These are phyloP conservation scores for Fonsecaea pugnacius DNA, from an alignment of 2,329 filamentous ascomycete species.

Conservation along the genomic window DNA sequence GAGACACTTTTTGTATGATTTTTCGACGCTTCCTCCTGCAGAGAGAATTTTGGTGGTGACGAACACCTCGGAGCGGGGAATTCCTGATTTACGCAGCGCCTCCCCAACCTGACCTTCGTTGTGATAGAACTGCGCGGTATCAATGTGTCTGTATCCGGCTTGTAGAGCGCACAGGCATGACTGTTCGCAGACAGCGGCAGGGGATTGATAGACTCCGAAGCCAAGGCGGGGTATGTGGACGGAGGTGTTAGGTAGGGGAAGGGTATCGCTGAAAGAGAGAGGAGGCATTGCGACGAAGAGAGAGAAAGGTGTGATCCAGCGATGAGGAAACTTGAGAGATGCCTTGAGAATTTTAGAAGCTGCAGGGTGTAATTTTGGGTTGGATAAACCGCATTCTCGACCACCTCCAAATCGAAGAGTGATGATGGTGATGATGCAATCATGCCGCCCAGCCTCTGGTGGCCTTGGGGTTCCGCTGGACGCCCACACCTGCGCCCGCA, in stretches of 20 bases:
- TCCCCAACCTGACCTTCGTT: constrained; percentile 71
- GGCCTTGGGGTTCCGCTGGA: background rate
- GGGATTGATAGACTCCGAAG: constrained; percentile 72
- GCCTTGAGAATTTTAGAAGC: background rate
- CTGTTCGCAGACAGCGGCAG: constrained; percentile 57
- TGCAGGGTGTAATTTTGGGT: background rate
- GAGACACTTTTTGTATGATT: constrained; percentile 62
- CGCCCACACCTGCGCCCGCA: background rate
- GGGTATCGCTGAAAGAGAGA: constrained; percentile 53
- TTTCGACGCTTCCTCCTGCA: constrained; percentile 58
- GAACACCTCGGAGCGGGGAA: constrained; percentile 66
- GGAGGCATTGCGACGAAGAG: constrained; percentile 37
- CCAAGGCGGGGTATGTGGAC: constrained; percentile 68
- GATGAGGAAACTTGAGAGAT: background rate
- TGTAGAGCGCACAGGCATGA: constrained; percentile 64
- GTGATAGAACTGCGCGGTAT: constrained; percentile 68
- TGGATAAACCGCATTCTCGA: background rate
- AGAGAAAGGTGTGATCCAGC: background rate
- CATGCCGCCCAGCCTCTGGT: background rate
- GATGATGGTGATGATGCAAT: constrained; percentile 18
- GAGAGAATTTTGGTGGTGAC: constrained; percentile 72
- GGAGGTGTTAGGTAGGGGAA: constrained; percentile 56
- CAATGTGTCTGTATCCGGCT: constrained; percentile 61
- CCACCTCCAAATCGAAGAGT: background rate
- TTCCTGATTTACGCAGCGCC: constrained; percentile 61